Evolutionary conservation across 305 asterid species (phyloP), one percentile per base, ranked within the genome.

Genomic region (Fraxinus latifolia): DNA sequence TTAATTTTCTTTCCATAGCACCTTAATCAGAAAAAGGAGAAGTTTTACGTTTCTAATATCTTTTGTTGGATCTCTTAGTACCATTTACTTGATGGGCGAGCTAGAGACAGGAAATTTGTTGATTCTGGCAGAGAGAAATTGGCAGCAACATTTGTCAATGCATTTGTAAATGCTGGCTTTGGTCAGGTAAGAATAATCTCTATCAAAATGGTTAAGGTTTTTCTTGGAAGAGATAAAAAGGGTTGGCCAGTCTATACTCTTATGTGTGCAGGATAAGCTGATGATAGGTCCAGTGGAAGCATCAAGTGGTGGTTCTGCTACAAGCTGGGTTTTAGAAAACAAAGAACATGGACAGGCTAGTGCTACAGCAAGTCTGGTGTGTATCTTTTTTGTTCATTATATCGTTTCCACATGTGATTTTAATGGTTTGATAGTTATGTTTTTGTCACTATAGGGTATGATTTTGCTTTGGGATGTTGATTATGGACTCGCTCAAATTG

Each of bases 61-160:
- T 58, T 23, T 76, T 6, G 75, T 77, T 76, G 72, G 70, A 81
- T 82, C 84, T 73, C 74, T 82, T 86, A 95, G 99, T 97, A 98
- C 77, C 99, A 95, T 91, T 90, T 96, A 82, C 90, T 96, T 80
- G 98, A 93, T 79, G 98, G 98, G 15, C 96, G 98, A 71, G 99
- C 97, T 76, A 89, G 98, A 86, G 91, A 93, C 17, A 96, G 96
- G 23, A 93, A 94, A 70, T 89, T 91, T 83, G 97, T 92, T 85
- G 97, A 96, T 87, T 96, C 98, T 62, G 98, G 98, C 70, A 88
- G 98, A 83, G 98, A 96, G 87, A 96, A 96, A 81, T 90, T 96
- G 93, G 99, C 99, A 67, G 97, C 97, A n/a, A 96, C 98, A 65
- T 96, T 94, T 87, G 99, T 96, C 70, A 96, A 96, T 82, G 99